phyloP scores from a whole-genome alignment of 2,329 filamentous ascomycete genomes.

The Tolypocladium tropicale region DNA sequence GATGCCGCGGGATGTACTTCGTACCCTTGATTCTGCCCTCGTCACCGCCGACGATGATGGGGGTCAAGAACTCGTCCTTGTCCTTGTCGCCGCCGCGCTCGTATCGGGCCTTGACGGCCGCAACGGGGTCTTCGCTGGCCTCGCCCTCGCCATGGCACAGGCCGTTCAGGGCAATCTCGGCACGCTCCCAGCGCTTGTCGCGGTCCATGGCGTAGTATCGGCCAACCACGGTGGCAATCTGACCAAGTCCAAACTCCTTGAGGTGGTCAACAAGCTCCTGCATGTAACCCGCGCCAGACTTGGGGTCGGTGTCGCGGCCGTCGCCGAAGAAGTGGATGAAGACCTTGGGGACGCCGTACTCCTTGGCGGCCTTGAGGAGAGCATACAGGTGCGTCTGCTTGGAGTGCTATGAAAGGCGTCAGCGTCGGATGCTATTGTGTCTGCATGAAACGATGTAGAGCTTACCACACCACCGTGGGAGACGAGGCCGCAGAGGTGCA shows the following conservation, averaged over 20 bases:
- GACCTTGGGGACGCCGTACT: conserved; percentile 76
- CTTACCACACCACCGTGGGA: conserved; percentile 85
- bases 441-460: conserved; percentile 8
- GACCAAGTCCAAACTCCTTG: conserved; percentile 75
- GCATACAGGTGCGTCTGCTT: conserved; percentile 90
- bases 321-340: conserved; percentile 99
- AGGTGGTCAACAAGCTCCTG: conserved; percentile 70
- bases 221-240: conserved; percentile 88
- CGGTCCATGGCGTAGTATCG: conserved; percentile 99
- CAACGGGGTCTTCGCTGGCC: conserved; percentile 71
- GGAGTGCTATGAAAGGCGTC: conserved; percentile 50
- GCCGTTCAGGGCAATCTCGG: conserved; percentile 83
- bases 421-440: neutral
- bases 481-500: conserved; percentile 86
- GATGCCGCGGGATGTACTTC: conserved; percentile 8
- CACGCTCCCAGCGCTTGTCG: conserved; percentile 96
- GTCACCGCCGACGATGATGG: conserved; percentile 86
- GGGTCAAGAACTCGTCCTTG: conserved; percentile 96
- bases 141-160: conserved; percentile 81
- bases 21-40: conserved; percentile 76
- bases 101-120: conserved; percentile 81
- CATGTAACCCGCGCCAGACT: conserved; percentile 83
- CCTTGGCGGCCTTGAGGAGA: conserved; percentile 83
- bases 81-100: conserved; percentile 57
- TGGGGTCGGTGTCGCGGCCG: conserved; percentile 94